Evolutionary conservation across 140 eudicot genomes (phyloP), one percentile per base, ranked within the genome.

Genomic region (Ambrosia hybrid): DNA sequence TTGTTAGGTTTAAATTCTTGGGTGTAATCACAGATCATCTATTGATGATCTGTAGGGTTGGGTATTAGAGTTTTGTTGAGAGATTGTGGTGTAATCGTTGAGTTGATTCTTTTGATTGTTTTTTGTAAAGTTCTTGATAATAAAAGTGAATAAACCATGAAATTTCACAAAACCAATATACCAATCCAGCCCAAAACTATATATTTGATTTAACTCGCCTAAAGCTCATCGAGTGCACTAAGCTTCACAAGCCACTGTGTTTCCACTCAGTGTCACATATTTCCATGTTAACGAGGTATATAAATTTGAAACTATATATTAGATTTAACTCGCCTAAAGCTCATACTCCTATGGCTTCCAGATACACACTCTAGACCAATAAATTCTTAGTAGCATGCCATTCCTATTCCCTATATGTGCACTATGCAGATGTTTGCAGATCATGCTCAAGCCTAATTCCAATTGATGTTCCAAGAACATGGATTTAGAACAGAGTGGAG

Each of bases 241-340:
- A 21, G 26, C 26, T 21, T 21, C 26, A 21, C 26, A 21, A 21
- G 26, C 26, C 26, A 21, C 26, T 21, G 26, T 21, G 26, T 94
- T 94, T 83, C 99, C 99, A n/a, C 87, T 94, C 13, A 94, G 90
- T 78, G 99, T 97, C 68, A 94, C 97, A 6, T 94, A 94, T 65
- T 94, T 94, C 68, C 99, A 94, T 81, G 97, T 94, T 55, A 94
- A 94, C 56, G 99, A 94, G 99, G 99, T 91, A 84, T 46, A 30
- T 65, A 67, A 51, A 36, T 59, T 43, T 65, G 51, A 52, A 36
- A 62, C 10, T 11, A 33, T 34, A 64, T 13, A 65, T 66, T 57
- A 67, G 59, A 66, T 67, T 48, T 57, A 67, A 75, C 16, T n/a
- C 6, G 14, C 36, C 36, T 53, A 8, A 16, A 65, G 64, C 46